phyloP scores from a whole-genome alignment of 2,329 filamentous ascomycete species.

The Didymella pinodella region DNA sequence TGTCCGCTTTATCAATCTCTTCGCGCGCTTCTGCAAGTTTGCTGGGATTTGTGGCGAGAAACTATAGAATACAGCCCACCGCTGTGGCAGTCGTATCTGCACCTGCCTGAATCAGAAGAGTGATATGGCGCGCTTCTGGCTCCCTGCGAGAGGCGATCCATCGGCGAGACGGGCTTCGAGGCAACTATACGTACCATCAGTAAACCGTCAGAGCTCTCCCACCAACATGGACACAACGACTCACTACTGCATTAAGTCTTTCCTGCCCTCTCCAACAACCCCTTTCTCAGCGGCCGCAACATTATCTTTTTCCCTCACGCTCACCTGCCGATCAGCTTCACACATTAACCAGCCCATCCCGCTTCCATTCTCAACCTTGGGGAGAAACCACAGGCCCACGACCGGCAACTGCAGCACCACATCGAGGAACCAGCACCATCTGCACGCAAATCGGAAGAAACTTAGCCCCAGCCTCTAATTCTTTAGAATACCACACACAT shows the following conservation, averaged over 20 bases:
- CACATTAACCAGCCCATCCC: constrained; percentile 53
- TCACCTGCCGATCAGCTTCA: constrained; percentile 47
- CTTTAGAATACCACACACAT: constrained; percentile 48
- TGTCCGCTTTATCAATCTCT: constrained; percentile 37
- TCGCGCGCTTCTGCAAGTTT: constrained; percentile 28
- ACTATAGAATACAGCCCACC: constrained; percentile 44
- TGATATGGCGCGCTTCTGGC: constrained; percentile 50
- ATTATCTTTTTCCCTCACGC: constrained; percentile 38
- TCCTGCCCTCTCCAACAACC: constrained; percentile 31
- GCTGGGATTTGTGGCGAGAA: constrained; percentile 30
- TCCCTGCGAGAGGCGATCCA: constrained; percentile 38
- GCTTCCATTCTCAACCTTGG: constrained; percentile 33
- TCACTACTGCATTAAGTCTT: constrained; percentile 45
- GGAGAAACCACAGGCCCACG: constrained; percentile 42
- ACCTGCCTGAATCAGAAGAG: constrained; percentile 51
- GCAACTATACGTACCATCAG: constrained; percentile 30
- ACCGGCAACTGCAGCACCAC: constrained; percentile 39
- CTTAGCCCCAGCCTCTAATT: constrained; percentile 51
- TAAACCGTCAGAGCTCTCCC: constrained; percentile 22
- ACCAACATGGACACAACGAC: neutral
- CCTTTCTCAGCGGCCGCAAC: constrained; percentile 17
- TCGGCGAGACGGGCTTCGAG: constrained; percentile 45
- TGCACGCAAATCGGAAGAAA: constrained; percentile 50
- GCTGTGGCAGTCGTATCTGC: constrained; percentile 50
- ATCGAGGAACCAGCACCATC: constrained; percentile 49